Base-by-base conservation (phyloP, 148 eudicot species). In the Dianthus caryophyllus region DNA sequence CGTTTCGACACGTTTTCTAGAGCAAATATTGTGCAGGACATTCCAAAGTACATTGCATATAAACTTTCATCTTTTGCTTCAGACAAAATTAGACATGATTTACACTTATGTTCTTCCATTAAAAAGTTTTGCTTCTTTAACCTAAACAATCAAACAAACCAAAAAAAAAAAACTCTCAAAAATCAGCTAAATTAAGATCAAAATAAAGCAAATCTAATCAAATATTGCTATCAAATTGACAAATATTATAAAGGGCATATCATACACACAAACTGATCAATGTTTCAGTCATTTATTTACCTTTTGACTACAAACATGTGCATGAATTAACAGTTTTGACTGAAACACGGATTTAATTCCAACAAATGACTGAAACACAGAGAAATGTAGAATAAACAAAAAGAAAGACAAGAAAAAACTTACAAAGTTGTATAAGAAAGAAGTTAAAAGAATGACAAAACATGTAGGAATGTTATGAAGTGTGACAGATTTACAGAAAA, bases 11-110 rank as follows among this genome's bases (percentile, higher is more conserved):
- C 51, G 72, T 72, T 59, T 21, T 77, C 72, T 0, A 89, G 80
- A 10, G 95, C 87, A 63, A 81, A 81, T 6, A 89, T 76, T 8
- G 89, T 88, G 67, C 96, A 93, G 54, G 89, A 86, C 61, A 88
- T 77, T 65, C 96, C 91, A 47, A 88, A 85, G 70, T 81, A 77
- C 82, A 84, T 84, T 11, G 97, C 85, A 78, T 67, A 83, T 63
- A 84, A 75, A 62, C 76, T 84, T 18, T 82, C 86, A 24, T 52
- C 84, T 68, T 68, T 84, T 62, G 79, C 72, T 72, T 85, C 82
- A 29, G 81, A 71, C 55, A 70, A 12, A 44, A 61, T 46, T 60
- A 66, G 38, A 79, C 61, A 47, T 30, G 80, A 75, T 38, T 71
- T 63, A 67, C 68, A 82, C 73, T 79, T 74, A 56, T 82, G 83